Percentiles rank a stretch among this genome's conserved stretches.
Conservation (phyloP, 306 rosid species). For the Dalbergia oliveri region DNA sequence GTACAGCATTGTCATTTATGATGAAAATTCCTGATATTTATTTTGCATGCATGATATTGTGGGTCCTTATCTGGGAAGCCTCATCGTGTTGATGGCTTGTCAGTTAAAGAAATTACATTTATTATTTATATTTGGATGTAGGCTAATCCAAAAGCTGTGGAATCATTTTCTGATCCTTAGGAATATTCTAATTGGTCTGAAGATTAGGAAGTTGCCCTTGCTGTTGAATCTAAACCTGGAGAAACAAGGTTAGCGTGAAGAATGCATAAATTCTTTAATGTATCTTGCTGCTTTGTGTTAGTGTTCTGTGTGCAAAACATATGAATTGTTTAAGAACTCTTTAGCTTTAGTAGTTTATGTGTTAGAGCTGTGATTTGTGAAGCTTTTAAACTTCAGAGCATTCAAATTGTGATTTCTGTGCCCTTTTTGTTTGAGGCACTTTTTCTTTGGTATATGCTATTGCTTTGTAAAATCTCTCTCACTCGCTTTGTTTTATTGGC, state of each 20-base stretch:
- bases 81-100: neutral
- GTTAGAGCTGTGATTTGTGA: conserved; percentile 15
- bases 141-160: conserved; percentile 96
- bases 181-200: conserved; percentile 93
- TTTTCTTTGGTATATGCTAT: neutral
- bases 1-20: conserved; percentile 6
- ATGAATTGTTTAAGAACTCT: conserved; percentile 41
- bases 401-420: neutral
- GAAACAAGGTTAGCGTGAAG: conserved; percentile 65
- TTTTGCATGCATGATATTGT: neutral
- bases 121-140: conserved; percentile 40
- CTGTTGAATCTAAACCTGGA: conserved; percentile 79
- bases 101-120: conserved; percentile 17
- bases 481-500: too few relatives aligned
- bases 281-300: conserved; percentile 8
- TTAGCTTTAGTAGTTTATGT: conserved; percentile 29
- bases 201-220: conserved; percentile 94
- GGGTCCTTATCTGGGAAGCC: neutral
- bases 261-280: conserved; percentile 26
- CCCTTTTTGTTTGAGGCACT: neutral
- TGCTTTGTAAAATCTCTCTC: neutral
- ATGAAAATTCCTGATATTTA: conserved; percentile 11
- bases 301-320: conserved; percentile 20
- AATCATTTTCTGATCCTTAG: conserved; percentile 93
- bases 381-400: conserved; percentile 1